Conservation (phyloP, 805 yeast species). For the Pichia insulana region DNA sequence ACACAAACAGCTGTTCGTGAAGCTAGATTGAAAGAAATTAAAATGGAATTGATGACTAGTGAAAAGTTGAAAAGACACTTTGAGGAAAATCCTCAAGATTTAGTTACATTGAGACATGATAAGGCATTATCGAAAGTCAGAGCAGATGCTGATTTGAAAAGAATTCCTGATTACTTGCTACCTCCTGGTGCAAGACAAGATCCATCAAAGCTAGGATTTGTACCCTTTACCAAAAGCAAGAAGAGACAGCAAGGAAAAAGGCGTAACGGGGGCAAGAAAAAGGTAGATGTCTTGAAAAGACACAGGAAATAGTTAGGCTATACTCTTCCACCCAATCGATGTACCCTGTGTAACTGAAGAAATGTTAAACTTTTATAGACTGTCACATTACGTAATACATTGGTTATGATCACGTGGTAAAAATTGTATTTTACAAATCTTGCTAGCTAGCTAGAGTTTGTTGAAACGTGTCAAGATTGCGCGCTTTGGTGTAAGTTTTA, state of each 20-base stretch:
- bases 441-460: background rate
- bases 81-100: slow-evolving; percentile 94
- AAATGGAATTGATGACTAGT: slow-evolving; percentile 76
- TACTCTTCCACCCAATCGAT: too few relatives aligned
- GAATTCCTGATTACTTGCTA: slow-evolving; percentile 85
- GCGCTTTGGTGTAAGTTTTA: background rate
- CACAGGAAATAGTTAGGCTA: slow-evolving; percentile 21
- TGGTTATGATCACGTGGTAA: too few relatives aligned
- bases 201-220: slow-evolving; percentile 53
- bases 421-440: background rate
- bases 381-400: too few relatives aligned
- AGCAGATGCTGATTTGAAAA: slow-evolving; percentile 74
- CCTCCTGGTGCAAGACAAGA: slow-evolving; percentile 67
- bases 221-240: slow-evolving; percentile 47
- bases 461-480: slow-evolving; percentile 2
- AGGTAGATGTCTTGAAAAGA: slow-evolving; percentile 46
- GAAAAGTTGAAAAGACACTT: slow-evolving; percentile 90
- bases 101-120: slow-evolving; percentile 83
- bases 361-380: too few relatives aligned
- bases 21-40: slow-evolving; percentile 84
- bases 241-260: slow-evolving; percentile 26
- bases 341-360: too few relatives aligned
- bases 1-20: slow-evolving; percentile 85
- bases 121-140: slow-evolving; percentile 78
- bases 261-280: slow-evolving; percentile 27